These are phyloP conservation scores for Fusarium subglutinans DNA, from an alignment of 2,329 filamentous ascomycete species.

Conservation along the genomic window DNA sequence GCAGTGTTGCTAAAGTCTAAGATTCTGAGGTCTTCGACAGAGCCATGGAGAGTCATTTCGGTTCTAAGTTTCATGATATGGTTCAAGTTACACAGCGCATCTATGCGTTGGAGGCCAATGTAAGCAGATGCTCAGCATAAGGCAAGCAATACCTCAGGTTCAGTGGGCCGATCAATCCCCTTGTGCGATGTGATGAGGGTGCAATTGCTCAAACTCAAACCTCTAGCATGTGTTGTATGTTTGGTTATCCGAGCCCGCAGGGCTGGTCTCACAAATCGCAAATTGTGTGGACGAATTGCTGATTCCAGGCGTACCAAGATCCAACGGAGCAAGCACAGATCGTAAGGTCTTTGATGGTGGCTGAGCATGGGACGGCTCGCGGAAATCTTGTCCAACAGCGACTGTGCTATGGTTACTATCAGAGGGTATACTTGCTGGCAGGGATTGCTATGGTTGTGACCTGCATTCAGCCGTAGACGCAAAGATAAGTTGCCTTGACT, in stretches of 20 bases:
- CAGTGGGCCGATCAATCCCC: slow-evolving; percentile 4
- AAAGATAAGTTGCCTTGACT: background rate
- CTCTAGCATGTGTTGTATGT: slow-evolving; percentile 23
- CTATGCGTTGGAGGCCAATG: background rate
- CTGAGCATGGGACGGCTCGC: background rate
- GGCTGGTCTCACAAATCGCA: slow-evolving; percentile 9
- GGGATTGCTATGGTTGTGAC: background rate
- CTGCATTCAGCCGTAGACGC: background rate
- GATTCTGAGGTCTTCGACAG: background rate
- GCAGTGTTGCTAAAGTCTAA: background rate
- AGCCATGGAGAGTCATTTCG: background rate
- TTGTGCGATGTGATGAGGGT: slow-evolving; percentile 31
- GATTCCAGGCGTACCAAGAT: slow-evolving; percentile 4
- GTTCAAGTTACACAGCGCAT: slow-evolving; percentile 4
- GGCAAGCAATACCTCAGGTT: slow-evolving; percentile 8
- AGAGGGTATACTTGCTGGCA: background rate
- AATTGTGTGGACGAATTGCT: slow-evolving; percentile 8
- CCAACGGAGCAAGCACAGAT: background rate
- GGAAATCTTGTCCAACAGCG: slow-evolving; percentile 1
- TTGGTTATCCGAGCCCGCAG: slow-evolving; percentile 20
- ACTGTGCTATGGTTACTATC: background rate
- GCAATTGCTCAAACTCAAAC: slow-evolving; percentile 26
- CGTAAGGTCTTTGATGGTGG: background rate
- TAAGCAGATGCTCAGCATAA: background rate
- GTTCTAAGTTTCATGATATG: slow-evolving; percentile 12